These are phyloP conservation scores for Daedaleopsis nitida DNA, from an alignment of 768 basidiomycete genomes.

Conservation along the genomic window DNA sequence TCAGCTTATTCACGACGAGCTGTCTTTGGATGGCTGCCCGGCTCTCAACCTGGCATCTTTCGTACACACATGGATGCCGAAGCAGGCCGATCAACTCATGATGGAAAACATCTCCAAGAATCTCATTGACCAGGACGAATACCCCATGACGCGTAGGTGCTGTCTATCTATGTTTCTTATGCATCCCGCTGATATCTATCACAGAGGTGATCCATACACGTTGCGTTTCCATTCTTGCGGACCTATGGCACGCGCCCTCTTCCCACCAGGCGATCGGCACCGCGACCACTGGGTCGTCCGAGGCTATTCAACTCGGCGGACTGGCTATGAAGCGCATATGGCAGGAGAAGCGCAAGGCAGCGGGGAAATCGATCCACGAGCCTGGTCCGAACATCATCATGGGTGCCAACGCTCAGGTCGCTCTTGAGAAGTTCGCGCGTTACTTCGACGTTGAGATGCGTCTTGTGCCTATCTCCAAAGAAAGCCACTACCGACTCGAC, in stretches of 20 bases:
- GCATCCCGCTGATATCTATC: neutral
- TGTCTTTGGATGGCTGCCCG: conserved; percentile 56
- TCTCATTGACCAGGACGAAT: conserved; percentile 71
- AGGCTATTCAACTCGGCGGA: conserved; percentile 74
- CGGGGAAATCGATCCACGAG: conserved; percentile 65
- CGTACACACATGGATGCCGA: conserved; percentile 67
- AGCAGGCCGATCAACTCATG: conserved; percentile 55
- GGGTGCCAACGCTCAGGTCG: conserved; percentile 72
- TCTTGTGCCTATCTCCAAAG: conserved; percentile 64
- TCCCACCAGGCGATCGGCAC: conserved; percentile 60
- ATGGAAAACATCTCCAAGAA: conserved; percentile 68
- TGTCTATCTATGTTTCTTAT: neutral
- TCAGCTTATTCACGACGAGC: conserved; percentile 66
- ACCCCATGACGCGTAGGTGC: conserved; percentile 54
- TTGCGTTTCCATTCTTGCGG: conserved; percentile 58
- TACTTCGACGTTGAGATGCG: conserved; percentile 68
- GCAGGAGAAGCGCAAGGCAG: conserved; percentile 67
- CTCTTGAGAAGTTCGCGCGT: conserved; percentile 70
- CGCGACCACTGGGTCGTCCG: conserved; percentile 70
- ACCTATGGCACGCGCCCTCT: conserved; percentile 68
- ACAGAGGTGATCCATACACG: conserved; percentile 47
- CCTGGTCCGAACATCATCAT: conserved; percentile 68
- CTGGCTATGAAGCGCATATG: conserved; percentile 72
- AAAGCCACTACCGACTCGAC: conserved; percentile 78
- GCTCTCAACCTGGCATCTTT: conserved; percentile 67